A percentile compares a stretch with the other conserved stretches of the same genome.
Evolutionary conservation across 2,329 filamentous ascomycete species (phyloP).

Genomic region (Neurospora sp.): DNA sequence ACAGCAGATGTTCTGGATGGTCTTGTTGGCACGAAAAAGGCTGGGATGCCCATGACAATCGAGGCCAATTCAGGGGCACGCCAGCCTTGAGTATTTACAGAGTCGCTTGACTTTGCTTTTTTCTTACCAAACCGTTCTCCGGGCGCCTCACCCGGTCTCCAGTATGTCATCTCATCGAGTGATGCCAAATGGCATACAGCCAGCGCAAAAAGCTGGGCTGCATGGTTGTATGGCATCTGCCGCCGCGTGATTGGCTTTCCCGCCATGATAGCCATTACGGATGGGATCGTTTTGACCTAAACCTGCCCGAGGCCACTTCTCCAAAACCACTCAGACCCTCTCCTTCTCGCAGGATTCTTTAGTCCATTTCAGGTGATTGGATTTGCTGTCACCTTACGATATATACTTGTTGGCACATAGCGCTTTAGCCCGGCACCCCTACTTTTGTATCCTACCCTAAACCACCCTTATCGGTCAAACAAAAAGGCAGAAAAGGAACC

Average conservation of each 20-base stretch:
- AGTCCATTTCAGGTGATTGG: neutral
- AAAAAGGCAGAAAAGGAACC: neutral
- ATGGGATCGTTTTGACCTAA: conserved; percentile 14
- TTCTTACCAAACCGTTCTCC: neutral
- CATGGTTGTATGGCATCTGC: conserved; percentile 8
- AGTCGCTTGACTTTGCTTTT: neutral
- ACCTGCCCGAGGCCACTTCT: conserved; percentile 17
- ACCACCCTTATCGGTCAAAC: neutral
- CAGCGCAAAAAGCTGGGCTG: conserved; percentile 8
- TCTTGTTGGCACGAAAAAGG: neutral
- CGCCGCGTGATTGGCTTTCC: conserved; percentile 15
- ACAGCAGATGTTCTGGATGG: neutral
- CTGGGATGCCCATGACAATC: neutral
- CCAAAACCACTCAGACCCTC: conserved; percentile 2
- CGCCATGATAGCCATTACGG: neutral
- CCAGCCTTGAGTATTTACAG: neutral
- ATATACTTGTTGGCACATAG: neutral
- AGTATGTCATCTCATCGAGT: conserved; percentile 9
- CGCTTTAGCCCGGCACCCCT: neutral
- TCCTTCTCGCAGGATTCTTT: neutral
- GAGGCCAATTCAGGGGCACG: neutral
- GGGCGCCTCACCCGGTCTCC: neutral
- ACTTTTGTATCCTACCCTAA: neutral
- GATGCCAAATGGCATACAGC: conserved; percentile 19
- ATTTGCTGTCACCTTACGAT: neutral